A percentile compares a stretch with the other conserved stretches of the same genome.
phyloP scores from a whole-genome alignment of 108 stramenopile species.

The Cyclotella cryptica region DNA sequence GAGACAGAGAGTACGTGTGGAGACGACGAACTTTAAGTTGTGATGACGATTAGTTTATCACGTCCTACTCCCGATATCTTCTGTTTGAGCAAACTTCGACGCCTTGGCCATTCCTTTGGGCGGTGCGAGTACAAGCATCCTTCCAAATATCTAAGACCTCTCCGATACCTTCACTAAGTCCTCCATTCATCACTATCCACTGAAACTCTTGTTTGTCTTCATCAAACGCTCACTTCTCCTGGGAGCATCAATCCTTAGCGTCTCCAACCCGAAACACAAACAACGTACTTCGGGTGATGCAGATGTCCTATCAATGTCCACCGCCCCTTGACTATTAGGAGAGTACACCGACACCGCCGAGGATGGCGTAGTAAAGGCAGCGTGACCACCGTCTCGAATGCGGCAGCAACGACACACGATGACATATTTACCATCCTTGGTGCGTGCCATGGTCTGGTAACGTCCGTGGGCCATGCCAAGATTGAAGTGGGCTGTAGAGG shows the following conservation, averaged over 20 bases:
- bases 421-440: constrained; percentile 1
- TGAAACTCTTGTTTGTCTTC: neutral
- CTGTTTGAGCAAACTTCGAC: neutral
- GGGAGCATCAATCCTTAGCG: constrained; percentile 5
- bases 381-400: neutral
- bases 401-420: constrained; percentile 21
- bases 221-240: constrained; percentile 13
- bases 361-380: neutral
- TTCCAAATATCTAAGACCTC: neutral
- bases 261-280: constrained; percentile 11
- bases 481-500: neutral
- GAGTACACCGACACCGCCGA: neutral
- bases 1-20: neutral
- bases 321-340: neutral
- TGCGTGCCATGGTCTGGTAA: constrained; percentile 17
- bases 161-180: neutral
- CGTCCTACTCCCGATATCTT: neutral
- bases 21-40: neutral
- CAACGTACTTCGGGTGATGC: neutral
- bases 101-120: neutral
- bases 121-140: too few species aligned
- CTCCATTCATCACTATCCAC: neutral
- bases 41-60: neutral
- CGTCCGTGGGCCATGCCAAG: constrained; percentile 1
- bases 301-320: neutral